Evolutionary conservation across 2,329 filamentous ascomycete species (phyloP).

Genomic region (Pseudogymnoascus sp.): DNA sequence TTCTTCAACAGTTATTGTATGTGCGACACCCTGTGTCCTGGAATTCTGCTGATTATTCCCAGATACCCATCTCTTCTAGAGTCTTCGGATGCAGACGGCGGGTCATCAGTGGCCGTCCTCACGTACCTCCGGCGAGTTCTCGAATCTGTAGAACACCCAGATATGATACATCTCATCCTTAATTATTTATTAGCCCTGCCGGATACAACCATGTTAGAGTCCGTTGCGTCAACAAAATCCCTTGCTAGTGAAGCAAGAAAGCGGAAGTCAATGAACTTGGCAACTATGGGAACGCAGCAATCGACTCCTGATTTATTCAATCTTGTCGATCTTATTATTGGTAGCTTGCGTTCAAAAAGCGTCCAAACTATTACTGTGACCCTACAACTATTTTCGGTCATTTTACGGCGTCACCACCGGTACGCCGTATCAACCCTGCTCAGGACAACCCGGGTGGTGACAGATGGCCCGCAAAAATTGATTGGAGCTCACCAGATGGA

Average conservation of each 20-base stretch:
- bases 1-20: constrained; percentile 85
- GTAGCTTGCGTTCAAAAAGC: constrained; percentile 75
- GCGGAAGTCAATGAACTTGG: constrained; percentile 80
- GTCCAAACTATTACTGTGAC: constrained; percentile 85
- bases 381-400: constrained; percentile 74
- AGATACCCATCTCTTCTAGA: constrained; percentile 93
- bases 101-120: constrained; percentile 89
- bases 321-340: constrained; percentile 79
- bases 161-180: constrained; percentile 88
- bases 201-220: constrained; percentile 36
- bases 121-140: constrained; percentile 88
- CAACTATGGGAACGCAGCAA: constrained; percentile 68
- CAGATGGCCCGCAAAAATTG: constrained; percentile 51
- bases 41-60: constrained; percentile 15
- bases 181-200: constrained; percentile 83
- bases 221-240: constrained; percentile 35
- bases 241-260: constrained; percentile 60
- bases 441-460: constrained; percentile 51
- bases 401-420: constrained; percentile 77
- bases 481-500: constrained; percentile 68
- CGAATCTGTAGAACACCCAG: constrained; percentile 83
- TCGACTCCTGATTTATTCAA: constrained; percentile 84
- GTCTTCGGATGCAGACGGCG: constrained; percentile 93
- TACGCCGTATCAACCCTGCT: constrained; percentile 75
- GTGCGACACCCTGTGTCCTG: constrained; percentile 25